These are phyloP conservation scores for Takakia lepidozioides DNA, from an alignment of 225 moss, liverwort and hornwort genomes.

Conservation along the genomic window DNA sequence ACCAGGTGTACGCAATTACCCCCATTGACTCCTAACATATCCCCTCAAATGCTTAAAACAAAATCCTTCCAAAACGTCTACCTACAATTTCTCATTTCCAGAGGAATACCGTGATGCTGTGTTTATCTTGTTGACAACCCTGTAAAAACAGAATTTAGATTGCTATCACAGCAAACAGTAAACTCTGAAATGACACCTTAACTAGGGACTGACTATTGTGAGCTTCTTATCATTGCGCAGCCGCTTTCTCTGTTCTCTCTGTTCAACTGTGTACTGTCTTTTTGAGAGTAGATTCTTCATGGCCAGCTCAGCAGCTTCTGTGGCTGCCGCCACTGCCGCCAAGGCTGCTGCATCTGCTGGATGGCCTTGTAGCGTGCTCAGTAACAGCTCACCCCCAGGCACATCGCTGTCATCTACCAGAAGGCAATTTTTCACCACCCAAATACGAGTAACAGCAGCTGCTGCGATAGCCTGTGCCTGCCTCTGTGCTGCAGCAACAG, in stretches of 20 bases:
- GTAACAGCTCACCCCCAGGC: constrained; percentile 52
- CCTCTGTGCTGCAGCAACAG: constrained; percentile 62
- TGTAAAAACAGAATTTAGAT: too few relatives aligned
- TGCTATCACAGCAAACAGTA: too few relatives aligned
- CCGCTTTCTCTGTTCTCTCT: constrained; percentile 89
- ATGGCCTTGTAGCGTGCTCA: constrained; percentile 56
- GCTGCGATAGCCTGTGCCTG: constrained; percentile 56
- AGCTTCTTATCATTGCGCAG: constrained; percentile 92
- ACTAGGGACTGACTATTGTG: constrained; percentile 5
- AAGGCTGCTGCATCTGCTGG: constrained; percentile 47
- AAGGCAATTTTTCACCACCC: constrained; percentile 22
- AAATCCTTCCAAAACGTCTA: too few relatives aligned
- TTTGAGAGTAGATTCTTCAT: constrained; percentile 82
- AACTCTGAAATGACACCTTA: too few relatives aligned
- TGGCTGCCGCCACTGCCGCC: constrained; percentile 58
- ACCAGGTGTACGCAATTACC: too few relatives aligned
- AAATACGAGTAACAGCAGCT: constrained; percentile 58
- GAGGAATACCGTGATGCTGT: too few relatives aligned
- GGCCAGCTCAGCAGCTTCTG: constrained; percentile 86
- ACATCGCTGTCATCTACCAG: constrained; percentile 30
- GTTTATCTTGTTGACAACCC: too few relatives aligned
- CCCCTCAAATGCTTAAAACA: too few relatives aligned
- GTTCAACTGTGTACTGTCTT: constrained; percentile 75
- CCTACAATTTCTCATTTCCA: too few relatives aligned
- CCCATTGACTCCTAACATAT: too few relatives aligned